Conservation (phyloP, 495 filamentous ascomycete genomes). For the Penicillium atrosanguineum region DNA sequence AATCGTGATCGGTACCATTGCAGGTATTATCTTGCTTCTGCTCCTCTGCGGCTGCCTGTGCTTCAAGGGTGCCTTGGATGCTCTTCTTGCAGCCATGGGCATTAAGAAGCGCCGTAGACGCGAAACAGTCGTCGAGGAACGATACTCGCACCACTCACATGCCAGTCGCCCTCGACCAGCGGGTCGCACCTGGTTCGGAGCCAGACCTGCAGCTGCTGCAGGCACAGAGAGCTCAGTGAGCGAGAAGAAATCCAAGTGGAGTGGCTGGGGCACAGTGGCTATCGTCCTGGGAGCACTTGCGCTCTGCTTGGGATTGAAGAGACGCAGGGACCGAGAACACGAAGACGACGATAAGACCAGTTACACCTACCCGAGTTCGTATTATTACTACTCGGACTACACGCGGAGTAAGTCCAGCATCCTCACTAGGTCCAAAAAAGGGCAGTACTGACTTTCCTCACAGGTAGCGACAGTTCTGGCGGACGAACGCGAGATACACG, state of each 20-base stretch:
- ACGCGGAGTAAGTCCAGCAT: conserved; percentile 42
- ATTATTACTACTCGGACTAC: conserved; percentile 45
- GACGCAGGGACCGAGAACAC: conserved; percentile 52
- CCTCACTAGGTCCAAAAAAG: not conserved
- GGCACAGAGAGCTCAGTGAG: conserved; percentile 33
- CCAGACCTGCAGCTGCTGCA: conserved; percentile 49
- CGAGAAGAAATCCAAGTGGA: conserved; percentile 56
- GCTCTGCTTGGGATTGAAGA: conserved; percentile 73
- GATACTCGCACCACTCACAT: conserved; percentile 55
- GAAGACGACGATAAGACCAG: conserved; percentile 42
- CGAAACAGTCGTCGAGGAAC: conserved; percentile 66
- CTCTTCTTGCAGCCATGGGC: conserved; percentile 65
- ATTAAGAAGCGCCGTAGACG: conserved; percentile 47
- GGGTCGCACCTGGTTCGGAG: conserved; percentile 67
- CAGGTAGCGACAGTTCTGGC: conserved; percentile 52
- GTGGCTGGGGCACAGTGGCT: conserved; percentile 54
- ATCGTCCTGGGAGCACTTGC: conserved; percentile 66
- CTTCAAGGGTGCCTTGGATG: conserved; percentile 62
- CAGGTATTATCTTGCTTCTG: conserved; percentile 68
- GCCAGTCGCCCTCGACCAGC: conserved; percentile 51
- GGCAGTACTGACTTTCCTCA: conserved; percentile 14
- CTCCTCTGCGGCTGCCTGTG: conserved; percentile 75
- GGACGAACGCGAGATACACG: conserved; percentile 47
- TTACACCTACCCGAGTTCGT: conserved; percentile 44
- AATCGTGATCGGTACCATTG: conserved; percentile 84